Percentiles rank a stretch among this genome's conserved stretches.
phyloP scores from a whole-genome alignment of 371 early-diverging fungal species.

The Paramicrosporidium saccamoebae region DNA sequence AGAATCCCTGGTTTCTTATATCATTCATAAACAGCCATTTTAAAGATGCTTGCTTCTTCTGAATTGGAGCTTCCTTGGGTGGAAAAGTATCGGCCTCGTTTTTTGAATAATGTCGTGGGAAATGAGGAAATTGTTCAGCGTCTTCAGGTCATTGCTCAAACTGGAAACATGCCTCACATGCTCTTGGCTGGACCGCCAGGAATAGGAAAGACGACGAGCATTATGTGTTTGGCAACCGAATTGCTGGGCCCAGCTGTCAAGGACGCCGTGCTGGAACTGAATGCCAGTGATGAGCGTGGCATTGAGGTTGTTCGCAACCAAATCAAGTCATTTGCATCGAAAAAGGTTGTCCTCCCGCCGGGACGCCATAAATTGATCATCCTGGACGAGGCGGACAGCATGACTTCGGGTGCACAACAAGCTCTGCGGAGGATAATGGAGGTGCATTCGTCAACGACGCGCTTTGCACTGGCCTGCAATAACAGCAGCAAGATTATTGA shows the following conservation, averaged over 20 bases:
- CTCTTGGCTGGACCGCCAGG: constrained; percentile 88
- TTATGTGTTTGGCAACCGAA: constrained; percentile 59
- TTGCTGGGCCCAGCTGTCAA: constrained; percentile 45
- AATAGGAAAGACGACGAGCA: constrained; percentile 95
- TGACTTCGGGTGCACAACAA: constrained; percentile 80
- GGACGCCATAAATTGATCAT: constrained; percentile 83
- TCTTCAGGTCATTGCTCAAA: constrained; percentile 40
- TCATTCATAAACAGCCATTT: no score
- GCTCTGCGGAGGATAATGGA: constrained; percentile 93
- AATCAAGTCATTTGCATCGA: constrained; percentile 93
- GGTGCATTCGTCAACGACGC: constrained; percentile 63
- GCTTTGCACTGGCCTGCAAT: constrained; percentile 96
- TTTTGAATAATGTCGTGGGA: constrained; percentile 72
- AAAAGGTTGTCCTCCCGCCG: constrained; percentile 61
- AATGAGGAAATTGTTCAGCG: constrained; percentile 73
- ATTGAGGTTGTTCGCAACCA: constrained; percentile 89
- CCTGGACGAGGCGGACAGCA: constrained; percentile 92
- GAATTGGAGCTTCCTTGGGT: constrained; percentile 35
- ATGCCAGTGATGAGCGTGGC: constrained; percentile 93
- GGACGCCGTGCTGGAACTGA: constrained; percentile 73
- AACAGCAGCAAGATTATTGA: constrained; percentile 89
- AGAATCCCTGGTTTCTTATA: no score
- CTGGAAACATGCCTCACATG: constrained; percentile 87
- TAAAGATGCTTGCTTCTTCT: no score
- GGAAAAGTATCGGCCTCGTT: constrained; percentile 78